Base-by-base conservation (phyloP, 768 basidiomycete genomes). In the Phylloporus sp. region DNA sequence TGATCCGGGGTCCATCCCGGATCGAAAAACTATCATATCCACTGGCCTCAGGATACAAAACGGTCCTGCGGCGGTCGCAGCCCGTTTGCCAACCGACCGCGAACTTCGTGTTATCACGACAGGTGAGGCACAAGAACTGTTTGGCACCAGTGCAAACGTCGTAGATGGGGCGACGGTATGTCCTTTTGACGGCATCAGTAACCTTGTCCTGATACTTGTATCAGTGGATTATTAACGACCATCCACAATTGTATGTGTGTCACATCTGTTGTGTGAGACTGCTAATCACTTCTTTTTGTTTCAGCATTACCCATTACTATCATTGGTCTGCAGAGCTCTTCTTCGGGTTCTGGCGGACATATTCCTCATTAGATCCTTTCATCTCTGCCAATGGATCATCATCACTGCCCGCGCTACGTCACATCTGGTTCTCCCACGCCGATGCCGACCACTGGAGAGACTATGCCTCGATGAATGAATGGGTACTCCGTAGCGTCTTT, bases 291-390 rank as follows among this genome's bases (percentile, higher is more conserved):
- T 31, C 9, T 6, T 39, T 23, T 23, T 24, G 10, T 24, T 42
- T n/a, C n/a, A 91, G 89, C 70, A 79, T 95, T 50, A 88, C 87
- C 1, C 93, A 95, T 69, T 95, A 95, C 66, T 95, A 93, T 66
- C 93, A 97, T 62, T 94, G 89, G 82, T 82, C 87, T 28, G 93
- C 94, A 5, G 94, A 97, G 64, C 80, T 94, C 18, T 86, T 89
- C 73, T 91, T 91, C 57, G 94, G 94, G 35, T 81, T 95, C 59
- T 95, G 94, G 94, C 80, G 91, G 8, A 84, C 92, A 0, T 95
- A 95, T 67, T 80, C 91, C 29, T 84, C 89, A 2, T 73, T 95
- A 11, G 91, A 94, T 65, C 79, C 80, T 2, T 70, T 68, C 20
- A 92, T 95, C 46, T 69, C 82, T 3, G 57, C 79, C 0, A 70